Conservation (phyloP, 352 stramenopile genomes). For the Globisporangium takayamanum region DNA sequence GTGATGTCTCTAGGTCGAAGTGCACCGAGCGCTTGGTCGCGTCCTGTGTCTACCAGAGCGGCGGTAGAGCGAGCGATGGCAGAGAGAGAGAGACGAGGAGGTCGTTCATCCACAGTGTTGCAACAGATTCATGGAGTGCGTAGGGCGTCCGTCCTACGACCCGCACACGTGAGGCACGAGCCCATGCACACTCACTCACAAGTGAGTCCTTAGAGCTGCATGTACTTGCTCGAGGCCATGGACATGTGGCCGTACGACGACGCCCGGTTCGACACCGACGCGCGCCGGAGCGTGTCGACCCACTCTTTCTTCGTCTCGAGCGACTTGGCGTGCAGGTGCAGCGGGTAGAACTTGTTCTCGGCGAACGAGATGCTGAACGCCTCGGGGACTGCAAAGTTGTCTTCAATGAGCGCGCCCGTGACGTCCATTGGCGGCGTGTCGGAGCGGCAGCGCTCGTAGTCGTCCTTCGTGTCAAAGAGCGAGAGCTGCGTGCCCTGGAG, state of each 20-base stretch:
- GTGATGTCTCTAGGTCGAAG: constrained; percentile 16
- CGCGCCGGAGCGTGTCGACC: constrained; percentile 67
- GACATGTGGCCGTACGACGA: constrained; percentile 12
- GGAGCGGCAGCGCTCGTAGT: constrained; percentile 76
- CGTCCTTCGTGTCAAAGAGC: constrained; percentile 84
- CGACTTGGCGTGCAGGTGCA: constrained; percentile 80
- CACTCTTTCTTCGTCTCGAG: constrained; percentile 71
- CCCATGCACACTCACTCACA: neutral
- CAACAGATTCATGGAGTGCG: no score
- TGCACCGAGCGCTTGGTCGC: constrained; percentile 39
- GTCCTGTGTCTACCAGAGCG: constrained; percentile 24
- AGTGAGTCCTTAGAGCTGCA: constrained; percentile 22
- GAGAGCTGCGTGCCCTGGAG: constrained; percentile 69
- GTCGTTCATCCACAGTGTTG: neutral
- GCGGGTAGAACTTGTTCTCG: constrained; percentile 73
- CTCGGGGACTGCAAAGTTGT: constrained; percentile 71
- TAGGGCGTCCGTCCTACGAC: neutral
- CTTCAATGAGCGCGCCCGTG: constrained; percentile 63
- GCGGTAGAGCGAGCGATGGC: neutral
- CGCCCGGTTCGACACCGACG: constrained; percentile 21
- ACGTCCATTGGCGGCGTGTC: constrained; percentile 81
- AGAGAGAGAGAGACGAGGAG: neutral
- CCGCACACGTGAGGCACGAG: neutral
- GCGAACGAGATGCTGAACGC: constrained; percentile 78
- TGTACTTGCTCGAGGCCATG: constrained; percentile 23